Evolutionary conservation across 163 green algal genomes (phyloP).

Genomic region (Scenedesmus sp.): DNA sequence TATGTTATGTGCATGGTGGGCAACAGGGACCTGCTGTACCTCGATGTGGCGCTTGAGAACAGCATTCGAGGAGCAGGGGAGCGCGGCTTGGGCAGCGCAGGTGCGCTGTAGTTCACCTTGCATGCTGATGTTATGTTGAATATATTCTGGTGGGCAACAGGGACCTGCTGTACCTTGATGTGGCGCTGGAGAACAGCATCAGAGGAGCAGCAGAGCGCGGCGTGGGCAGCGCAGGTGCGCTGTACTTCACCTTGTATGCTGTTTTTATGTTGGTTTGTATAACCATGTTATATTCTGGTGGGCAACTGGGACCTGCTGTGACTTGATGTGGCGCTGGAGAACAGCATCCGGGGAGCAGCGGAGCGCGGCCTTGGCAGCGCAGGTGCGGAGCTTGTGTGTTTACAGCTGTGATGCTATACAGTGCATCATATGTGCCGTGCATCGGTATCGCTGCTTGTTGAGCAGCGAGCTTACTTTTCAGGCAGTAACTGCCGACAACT

Average conservation of each 20-base stretch:
- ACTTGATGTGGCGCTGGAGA: background rate
- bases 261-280: no score
- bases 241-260: background rate
- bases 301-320: background rate
- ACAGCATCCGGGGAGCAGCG: slow-evolving; percentile 73
- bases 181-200: slow-evolving; percentile 91
- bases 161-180: slow-evolving; percentile 96
- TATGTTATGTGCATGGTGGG: no score
- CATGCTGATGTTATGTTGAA: no score
- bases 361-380: slow-evolving; percentile 86
- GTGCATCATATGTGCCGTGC: no score
- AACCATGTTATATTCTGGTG: no score
- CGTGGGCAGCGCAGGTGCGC: slow-evolving; percentile 71
- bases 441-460: no score
- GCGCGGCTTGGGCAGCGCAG: slow-evolving; percentile 79
- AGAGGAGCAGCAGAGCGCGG: slow-evolving; percentile 87
- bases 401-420: no score
- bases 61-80: slow-evolving; percentile 81
- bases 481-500: no score
- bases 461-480: no score
- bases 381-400: slow-evolving; percentile 29
- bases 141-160: slow-evolving; percentile 66
- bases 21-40: background rate
- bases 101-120: slow-evolving; percentile 12
- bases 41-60: slow-evolving; percentile 4